A percentile compares a stretch with the other conserved stretches of the same genome.
Evolutionary conservation across 495 filamentous ascomycete genomes (phyloP).

Genomic region (Neurospora terricola): DNA sequence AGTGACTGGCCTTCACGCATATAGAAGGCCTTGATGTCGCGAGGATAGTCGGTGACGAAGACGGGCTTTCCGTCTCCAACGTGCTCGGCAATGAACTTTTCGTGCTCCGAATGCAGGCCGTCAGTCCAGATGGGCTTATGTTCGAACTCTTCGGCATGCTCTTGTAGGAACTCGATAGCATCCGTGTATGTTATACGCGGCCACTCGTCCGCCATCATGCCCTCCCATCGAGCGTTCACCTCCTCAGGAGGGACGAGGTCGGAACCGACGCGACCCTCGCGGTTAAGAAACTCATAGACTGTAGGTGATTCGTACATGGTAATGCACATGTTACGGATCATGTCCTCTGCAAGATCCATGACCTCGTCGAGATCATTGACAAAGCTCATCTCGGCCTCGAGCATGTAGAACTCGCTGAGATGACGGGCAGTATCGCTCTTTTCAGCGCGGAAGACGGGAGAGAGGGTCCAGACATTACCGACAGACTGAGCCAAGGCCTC

Average conservation of each 20-base stretch:
- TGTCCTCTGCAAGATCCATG: constrained; percentile 68
- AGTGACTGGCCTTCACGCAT: constrained; percentile 55
- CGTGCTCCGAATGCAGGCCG: constrained; percentile 85
- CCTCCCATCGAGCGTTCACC: constrained; percentile 60
- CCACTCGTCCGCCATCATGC: constrained; percentile 54
- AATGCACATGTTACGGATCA: constrained; percentile 54
- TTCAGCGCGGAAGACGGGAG: constrained; percentile 89
- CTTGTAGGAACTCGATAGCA: constrained; percentile 58
- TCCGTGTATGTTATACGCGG: constrained; percentile 76
- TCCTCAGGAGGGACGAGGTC: constrained; percentile 28
- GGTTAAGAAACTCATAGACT: constrained; percentile 46
- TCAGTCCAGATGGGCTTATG: constrained; percentile 58
- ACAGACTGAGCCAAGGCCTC: constrained; percentile 86
- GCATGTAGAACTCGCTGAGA: constrained; percentile 97
- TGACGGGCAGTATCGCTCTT: constrained; percentile 90
- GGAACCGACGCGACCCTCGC: constrained; percentile 18
- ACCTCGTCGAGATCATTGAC: constrained; percentile 56
- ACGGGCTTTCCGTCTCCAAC: constrained; percentile 63
- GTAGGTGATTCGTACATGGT: constrained; percentile 44
- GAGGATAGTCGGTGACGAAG: constrained; percentile 90
- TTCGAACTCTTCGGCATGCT: constrained; percentile 54
- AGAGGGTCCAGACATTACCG: constrained; percentile 86
- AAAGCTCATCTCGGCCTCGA: constrained; percentile 83
- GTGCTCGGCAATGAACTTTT: constrained; percentile 69
- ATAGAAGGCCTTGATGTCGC: constrained; percentile 86